Percentiles rank a stretch among this genome's conserved stretches.
phyloP scores from a whole-genome alignment of 139 green algal genomes.

The Picochlorum sp. region DNA sequence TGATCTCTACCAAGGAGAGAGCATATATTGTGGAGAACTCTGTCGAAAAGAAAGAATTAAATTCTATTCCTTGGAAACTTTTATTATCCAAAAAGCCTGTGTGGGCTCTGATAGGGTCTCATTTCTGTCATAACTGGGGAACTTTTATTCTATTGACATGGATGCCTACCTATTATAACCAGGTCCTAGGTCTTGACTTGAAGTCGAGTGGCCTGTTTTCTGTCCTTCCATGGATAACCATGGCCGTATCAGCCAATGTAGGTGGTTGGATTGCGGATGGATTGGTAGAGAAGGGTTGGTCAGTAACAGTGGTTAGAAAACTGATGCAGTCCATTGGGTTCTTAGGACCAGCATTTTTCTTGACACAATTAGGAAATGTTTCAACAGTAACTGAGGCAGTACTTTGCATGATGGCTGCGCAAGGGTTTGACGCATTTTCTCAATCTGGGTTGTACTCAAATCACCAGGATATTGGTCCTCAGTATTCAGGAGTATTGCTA shows the following conservation, averaged over 20 bases:
- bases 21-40: constrained; percentile 18
- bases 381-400: constrained; percentile 56
- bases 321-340: constrained; percentile 92
- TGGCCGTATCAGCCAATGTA: constrained; percentile 80
- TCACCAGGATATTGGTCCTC: constrained; percentile 93
- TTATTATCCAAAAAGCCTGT: constrained; percentile 78
- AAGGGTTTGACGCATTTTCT: constrained; percentile 88
- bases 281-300: constrained; percentile 53
- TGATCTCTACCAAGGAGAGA: constrained; percentile 26
- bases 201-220: constrained; percentile 67
- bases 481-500: constrained; percentile 91
- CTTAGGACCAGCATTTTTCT: constrained; percentile 88
- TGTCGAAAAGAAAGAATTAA: neutral
- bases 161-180: constrained; percentile 98
- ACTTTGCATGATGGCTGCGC: constrained; percentile 84
- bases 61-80: constrained; percentile 75
- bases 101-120: constrained; percentile 89
- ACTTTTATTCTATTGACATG: constrained; percentile 98
- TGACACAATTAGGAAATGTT: constrained; percentile 70
- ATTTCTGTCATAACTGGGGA: constrained; percentile 99
- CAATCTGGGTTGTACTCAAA: constrained; percentile 92
- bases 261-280: constrained; percentile 86
- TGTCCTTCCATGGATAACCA: constrained; percentile 94
- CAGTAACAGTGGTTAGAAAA: constrained; percentile 81
- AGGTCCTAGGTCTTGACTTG: constrained; percentile 87